Evolutionary conservation across 257 asterid genomes (phyloP).

Genomic region (Marsdenia floribunda): DNA sequence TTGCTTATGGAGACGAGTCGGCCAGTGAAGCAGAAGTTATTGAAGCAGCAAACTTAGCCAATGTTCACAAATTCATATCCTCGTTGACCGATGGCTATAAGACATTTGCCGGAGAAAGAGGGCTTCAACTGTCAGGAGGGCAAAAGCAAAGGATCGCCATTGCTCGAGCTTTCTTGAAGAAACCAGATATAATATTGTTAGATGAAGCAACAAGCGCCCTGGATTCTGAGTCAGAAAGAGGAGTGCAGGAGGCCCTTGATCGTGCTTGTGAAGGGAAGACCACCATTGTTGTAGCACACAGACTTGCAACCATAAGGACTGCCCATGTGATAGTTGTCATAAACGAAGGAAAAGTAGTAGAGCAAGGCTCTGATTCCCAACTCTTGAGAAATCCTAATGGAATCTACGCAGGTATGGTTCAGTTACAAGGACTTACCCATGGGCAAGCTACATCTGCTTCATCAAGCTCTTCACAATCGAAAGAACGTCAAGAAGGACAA

Average conservation of each 20-base stretch:
- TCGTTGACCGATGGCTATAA: conserved; percentile 50
- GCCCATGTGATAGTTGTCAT: conserved; percentile 75
- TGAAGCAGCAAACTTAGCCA: conserved; percentile 72
- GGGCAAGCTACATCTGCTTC: conserved; percentile 60
- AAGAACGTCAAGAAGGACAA: conserved; percentile 34
- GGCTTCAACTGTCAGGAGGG: conserved; percentile 77
- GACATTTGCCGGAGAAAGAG: conserved; percentile 70
- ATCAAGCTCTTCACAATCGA: conserved; percentile 33
- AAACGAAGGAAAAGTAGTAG: conserved; percentile 84
- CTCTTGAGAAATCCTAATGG: conserved; percentile 74
- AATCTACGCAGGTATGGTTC: conserved; percentile 73
- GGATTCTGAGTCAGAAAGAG: conserved; percentile 67
- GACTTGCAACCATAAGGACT: conserved; percentile 65
- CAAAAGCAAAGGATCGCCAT: conserved; percentile 83
- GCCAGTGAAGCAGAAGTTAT: conserved; percentile 61
- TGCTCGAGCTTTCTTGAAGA: conserved; percentile 68
- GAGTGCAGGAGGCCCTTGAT: conserved; percentile 66
- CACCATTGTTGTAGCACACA: conserved; percentile 67
- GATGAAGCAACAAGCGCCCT: conserved; percentile 92
- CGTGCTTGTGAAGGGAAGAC: conserved; percentile 75
- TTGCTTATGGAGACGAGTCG: conserved; percentile 67
- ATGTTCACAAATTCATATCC: conserved; percentile 58
- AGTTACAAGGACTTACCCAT: conserved; percentile 61
- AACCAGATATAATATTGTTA: conserved; percentile 60
- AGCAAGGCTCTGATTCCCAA: conserved; percentile 83